Evolutionary conservation across 306 rosid species (phyloP), one percentile per base, ranked within the genome.

Genomic region (Ormosia emarginata): DNA sequence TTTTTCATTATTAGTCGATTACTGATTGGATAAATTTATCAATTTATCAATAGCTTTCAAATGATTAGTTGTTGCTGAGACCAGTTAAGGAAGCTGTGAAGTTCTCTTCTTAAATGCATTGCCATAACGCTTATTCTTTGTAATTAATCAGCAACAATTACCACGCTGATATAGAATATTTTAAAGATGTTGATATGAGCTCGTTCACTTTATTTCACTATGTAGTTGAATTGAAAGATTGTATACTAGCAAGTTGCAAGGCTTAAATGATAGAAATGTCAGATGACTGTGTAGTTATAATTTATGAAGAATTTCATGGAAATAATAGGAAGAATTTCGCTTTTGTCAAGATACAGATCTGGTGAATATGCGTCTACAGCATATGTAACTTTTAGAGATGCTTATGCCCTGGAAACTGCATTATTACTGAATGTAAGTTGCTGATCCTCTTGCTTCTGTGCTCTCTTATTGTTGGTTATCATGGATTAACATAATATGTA

Each of bases 391-490:
- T 95, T 93, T 85, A 86, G 62, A 72, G 99, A 95, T 84, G 90
- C 90, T 50, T 93, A 89, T 92, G 94, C 98, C 81, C 75, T 92
- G 80, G 97, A 90, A 89, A 95, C 99, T 77, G 97, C 99, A 71
- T 78, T 90, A 34, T 66, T 95, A 85, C 92, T 95, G 59, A 91
- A 82, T 83, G 99, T 95, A 88, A 88, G 96, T 71, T 39, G 74
- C 78, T 64, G 36, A 9, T 34, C 34, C 52, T 77, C 68, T 66
- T 83, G 49, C 39, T 71, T 65, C 29, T 15, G 59, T 59, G 8
- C 32, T 47, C 34, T 29, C 12, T 55, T 8, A n/a, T 6, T 67
- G 81, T 13, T 43, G 30, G 62, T 36, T 82, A 62, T 62, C 67
- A 74, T 75, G 7, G 71, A 74, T 63, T 40, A 59, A 55, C 63